Base-by-base conservation (phyloP, 768 basidiomycete genomes). In the Hemileccinum impolitum region DNA sequence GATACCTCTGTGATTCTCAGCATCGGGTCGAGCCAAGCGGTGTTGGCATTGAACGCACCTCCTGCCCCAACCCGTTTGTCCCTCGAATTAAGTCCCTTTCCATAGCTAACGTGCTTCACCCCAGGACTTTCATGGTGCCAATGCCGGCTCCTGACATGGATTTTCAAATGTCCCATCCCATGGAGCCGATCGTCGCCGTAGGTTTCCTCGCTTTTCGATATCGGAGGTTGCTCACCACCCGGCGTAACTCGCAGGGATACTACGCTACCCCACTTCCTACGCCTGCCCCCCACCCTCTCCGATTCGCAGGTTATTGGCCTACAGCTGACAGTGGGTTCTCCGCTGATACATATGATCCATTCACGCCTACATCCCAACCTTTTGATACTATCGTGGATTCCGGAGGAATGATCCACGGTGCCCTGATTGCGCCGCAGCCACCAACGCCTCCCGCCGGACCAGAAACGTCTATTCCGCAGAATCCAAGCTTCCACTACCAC, bases 361-460 rank as follows among this genome's bases (percentile, higher is more conserved):
- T 32, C 43, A 11, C 19, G 14, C n/a, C 42, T 11, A 9, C 44
- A 14, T 19, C 28, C 11, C 41, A 35, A 10, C 9, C 18, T 25
- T 2, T 35, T 13, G 43, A 41, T 15, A 2, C 7, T 21, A 17
- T 54, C 17, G 4, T 25, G 15, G 32, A 51, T 34, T 35, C 42
- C 5, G 47, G 38, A 10, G 37, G 23, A 17, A 23, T 41, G 1
- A 36, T 38, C 21, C 36, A 48, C n/a, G 45, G 35, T 5, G 40
- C 47, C 17, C 3, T 17, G 2, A n/a, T 32, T 37, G 25, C 41
- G 8, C 44, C 49, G 6, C 57, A 59, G 26, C 57, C 63, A 17
- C 52, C 60, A 2, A 30, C 47, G 7, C 54, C 57, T 34, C 54
- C 63, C 2, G 26, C 48, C 1, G 39, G 51, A 1, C 54, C 57